Evolutionary conservation across 129 eudicot genomes (phyloP).

Genomic region (Silybum marianum): DNA sequence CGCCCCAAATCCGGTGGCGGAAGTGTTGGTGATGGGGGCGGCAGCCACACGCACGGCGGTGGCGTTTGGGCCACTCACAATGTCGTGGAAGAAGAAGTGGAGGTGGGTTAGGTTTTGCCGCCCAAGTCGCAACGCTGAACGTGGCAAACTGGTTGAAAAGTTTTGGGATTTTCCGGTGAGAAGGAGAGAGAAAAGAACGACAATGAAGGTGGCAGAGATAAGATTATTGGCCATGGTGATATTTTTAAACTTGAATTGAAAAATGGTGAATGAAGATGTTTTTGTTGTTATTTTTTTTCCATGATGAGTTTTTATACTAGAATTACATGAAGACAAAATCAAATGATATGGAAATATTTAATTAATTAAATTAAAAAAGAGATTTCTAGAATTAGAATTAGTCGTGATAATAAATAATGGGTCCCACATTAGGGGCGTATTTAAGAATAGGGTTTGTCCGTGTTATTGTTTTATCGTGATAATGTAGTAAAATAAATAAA

Average conservation of each 20-base stretch:
- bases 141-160: conserved; percentile 34
- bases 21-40: conserved; percentile 29
- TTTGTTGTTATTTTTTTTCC: neutral
- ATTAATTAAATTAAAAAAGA: neutral
- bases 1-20: conserved; percentile 32
- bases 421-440: neutral
- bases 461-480: too few relatives aligned
- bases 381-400: neutral
- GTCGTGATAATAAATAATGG: neutral
- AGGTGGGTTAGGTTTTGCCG: conserved; percentile 31
- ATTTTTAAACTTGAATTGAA: too few relatives aligned
- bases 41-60: conserved; percentile 38
- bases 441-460: too few relatives aligned
- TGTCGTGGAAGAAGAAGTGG: conserved; percentile 40
- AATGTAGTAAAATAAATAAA: too few relatives aligned
- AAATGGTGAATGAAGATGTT: neutral
- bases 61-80: conserved; percentile 33
- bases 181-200: conserved; percentile 21
- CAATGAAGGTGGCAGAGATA: neutral
- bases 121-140: conserved; percentile 8
- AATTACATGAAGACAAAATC: conserved; percentile 4
- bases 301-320: conserved; percentile 7
- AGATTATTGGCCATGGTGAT: conserved; percentile 20
- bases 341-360: neutral
- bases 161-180: conserved; percentile 29